Evolutionary conservation across 1,139 yeast species (phyloP).

Genomic region (Williopsis jadinii): DNA sequence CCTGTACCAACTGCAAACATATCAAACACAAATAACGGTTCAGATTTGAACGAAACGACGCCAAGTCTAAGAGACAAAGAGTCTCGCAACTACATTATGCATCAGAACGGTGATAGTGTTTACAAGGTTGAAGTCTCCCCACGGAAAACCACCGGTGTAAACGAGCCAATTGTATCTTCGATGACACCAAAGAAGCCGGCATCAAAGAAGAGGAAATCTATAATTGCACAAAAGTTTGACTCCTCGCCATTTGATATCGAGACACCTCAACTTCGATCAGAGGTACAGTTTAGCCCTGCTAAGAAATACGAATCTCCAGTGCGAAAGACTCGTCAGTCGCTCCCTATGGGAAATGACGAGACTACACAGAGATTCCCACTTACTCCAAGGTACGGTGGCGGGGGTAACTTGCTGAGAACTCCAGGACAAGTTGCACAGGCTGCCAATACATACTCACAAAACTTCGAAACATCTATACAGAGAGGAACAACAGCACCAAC

Average conservation of each 20-base stretch:
- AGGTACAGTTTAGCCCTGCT: conserved; percentile 24
- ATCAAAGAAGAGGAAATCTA: conserved; percentile 26
- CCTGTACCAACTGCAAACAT: conserved; percentile 19
- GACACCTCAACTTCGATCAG: conserved; percentile 26
- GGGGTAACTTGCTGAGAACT: conserved; percentile 16
- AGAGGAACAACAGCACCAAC: conserved; percentile 5
- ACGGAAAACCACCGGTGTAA: conserved; percentile 13
- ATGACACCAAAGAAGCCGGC: conserved; percentile 22
- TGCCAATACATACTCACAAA: conserved; percentile 15
- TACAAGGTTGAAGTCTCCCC: conserved; percentile 27
- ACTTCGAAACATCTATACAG: conserved; percentile 4
- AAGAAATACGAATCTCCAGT: conserved; percentile 7
- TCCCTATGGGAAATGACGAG: conserved; percentile 5
- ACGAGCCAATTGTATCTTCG: conserved; percentile 20
- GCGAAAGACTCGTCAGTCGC: conserved; percentile 3
- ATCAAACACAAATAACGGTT: conserved; percentile 19
- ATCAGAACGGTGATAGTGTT: conserved; percentile 31
- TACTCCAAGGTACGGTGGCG: conserved; percentile 38
- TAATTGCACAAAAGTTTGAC: conserved; percentile 37
- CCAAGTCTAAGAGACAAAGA: conserved; percentile 16
- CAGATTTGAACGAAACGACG: conserved; percentile 21
- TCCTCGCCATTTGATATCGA: conserved; percentile 44
- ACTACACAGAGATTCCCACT: conserved; percentile 39
- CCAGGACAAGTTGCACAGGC: conserved; percentile 15
- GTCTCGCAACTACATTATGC: conserved; percentile 18